These are phyloP conservation scores for Helotiales sp. DNA, from an alignment of 2,329 filamentous ascomycete species.

Conservation along the genomic window DNA sequence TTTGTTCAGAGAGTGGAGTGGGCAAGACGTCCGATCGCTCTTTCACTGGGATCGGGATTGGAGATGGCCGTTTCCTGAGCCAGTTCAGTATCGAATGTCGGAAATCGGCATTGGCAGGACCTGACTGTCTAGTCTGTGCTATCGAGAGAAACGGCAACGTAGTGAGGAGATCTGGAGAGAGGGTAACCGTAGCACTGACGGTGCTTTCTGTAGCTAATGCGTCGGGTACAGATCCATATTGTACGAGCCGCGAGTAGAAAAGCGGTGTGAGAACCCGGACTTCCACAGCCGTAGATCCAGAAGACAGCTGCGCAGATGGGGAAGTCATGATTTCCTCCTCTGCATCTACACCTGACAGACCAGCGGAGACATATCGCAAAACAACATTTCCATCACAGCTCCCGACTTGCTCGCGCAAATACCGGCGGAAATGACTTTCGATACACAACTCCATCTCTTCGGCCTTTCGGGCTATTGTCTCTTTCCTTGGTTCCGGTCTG, in stretches of 20 bases:
- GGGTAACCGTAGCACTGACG: constrained; percentile 21
- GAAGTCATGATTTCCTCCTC: constrained; percentile 49
- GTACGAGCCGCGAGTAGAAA: constrained; percentile 70
- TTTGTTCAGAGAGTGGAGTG: not conserved
- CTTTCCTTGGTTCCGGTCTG: constrained; percentile 63
- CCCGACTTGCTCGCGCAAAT: constrained; percentile 56
- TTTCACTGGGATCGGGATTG: not conserved
- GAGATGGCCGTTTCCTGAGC: not conserved
- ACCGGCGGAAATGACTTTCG: constrained; percentile 54
- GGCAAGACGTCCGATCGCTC: not conserved
- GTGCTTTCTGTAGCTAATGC: constrained; percentile 14
- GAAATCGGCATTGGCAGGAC: not conserved
- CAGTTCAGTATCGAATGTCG: not conserved
- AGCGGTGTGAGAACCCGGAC: constrained; percentile 65
- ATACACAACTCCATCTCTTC: constrained; percentile 54
- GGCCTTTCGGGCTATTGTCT: constrained; percentile 60
- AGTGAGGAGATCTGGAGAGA: constrained; percentile 17
- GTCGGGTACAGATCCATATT: constrained; percentile 51
- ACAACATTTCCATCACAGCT: constrained; percentile 50
- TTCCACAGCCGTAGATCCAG: constrained; percentile 39
- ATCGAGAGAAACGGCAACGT: not conserved
- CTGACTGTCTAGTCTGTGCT: not conserved
- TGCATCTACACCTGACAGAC: constrained; percentile 45
- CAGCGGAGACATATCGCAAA: constrained; percentile 60
- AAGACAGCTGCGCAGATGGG: constrained; percentile 31